These are phyloP conservation scores for Escovopsis weberi DNA, from an alignment of 2,329 filamentous ascomycete species.

Conservation along the genomic window DNA sequence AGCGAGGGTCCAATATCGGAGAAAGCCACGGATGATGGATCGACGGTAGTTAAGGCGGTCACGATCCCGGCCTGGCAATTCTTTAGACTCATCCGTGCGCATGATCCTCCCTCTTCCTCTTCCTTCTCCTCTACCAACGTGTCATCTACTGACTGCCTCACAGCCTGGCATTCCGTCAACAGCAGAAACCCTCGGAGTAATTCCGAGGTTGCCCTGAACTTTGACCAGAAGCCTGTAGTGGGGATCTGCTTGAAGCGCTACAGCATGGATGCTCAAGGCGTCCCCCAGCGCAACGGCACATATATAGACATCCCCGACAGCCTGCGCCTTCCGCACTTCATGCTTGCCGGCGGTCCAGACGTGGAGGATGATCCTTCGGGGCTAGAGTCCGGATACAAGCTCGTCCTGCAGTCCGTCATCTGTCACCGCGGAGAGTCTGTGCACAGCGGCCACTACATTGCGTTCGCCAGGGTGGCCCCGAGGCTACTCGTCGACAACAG, in stretches of 20 bases:
- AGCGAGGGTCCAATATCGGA: constrained; percentile 28
- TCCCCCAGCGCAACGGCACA: constrained; percentile 59
- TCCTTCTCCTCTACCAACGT: no score
- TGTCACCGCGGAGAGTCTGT: constrained; percentile 81
- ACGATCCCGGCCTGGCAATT: constrained; percentile 97
- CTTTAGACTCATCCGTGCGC: constrained; percentile 78
- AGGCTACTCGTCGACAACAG: constrained; percentile 46
- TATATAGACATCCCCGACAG: constrained; percentile 77
- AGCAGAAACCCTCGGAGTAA: constrained; percentile 45
- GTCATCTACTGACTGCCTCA: constrained; percentile 17
- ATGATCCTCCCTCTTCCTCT: neutral
- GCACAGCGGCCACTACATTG: constrained; percentile 82
- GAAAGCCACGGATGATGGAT: constrained; percentile 29
- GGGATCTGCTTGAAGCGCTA: constrained; percentile 92
- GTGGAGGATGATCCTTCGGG: constrained; percentile 42
- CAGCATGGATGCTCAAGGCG: constrained; percentile 50
- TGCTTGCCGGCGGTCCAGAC: constrained; percentile 58
- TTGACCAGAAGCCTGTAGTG: constrained; percentile 71
- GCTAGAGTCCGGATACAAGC: constrained; percentile 80
- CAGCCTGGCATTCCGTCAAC: constrained; percentile 68
- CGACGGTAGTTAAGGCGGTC: constrained; percentile 58
- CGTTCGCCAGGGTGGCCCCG: constrained; percentile 63
- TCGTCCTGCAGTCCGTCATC: constrained; percentile 79
- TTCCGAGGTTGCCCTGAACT: constrained; percentile 75
- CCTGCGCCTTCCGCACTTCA: constrained; percentile 78